Base-by-base conservation (phyloP, 2,329 filamentous ascomycete genomes). In the Pseudogymnoascus sp. region DNA sequence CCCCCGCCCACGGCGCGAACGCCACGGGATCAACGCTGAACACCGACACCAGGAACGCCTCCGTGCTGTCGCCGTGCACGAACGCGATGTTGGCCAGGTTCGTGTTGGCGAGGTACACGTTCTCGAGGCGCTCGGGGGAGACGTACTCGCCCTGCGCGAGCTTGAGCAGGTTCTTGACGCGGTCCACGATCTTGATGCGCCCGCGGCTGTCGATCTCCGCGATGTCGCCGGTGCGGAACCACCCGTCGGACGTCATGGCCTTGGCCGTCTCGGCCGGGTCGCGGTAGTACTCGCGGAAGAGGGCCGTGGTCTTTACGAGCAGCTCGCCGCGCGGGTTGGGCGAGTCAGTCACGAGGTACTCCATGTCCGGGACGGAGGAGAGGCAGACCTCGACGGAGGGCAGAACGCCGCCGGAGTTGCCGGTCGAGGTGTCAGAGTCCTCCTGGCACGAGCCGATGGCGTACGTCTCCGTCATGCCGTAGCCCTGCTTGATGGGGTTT, bases 151-250 rank as follows among this genome's bases (percentile, higher is more conserved):
- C 95, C 77, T 99, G 95, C 0, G 93, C 88, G 63, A 99, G 85
- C 83, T 99, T 99, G 74, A 99, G 86, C n/a, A 99, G 91, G 77
- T 97, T 97, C 88, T 99, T 99, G 78, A 92, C 88, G 71, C 95
- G 92, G 77, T 99, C 95, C 71, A 99, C 88, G 76, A 99, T 96
- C 76, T 85, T 87, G 80, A 97, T 88, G 65, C 93, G 90, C 66
- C 95, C 95, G 72, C 90, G 77, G 69, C 87, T 86, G 76, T 99
- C 95, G 23, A 99, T 82, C 67, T 87, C 84, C 72, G 87, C 91
- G 68, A 99, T 93, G 71, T 99, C 95, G 63, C 95, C 95, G 0
- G 92, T 97, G 74, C 90, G 89, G 84, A 99, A 97, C 95, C 95
- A 99, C 66, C 95, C 95, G 68, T 97, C 92, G 33, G 87, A 80